Base-by-base conservation (phyloP, 176 grass and related monocot species). In the Juncus inflexus region DNA sequence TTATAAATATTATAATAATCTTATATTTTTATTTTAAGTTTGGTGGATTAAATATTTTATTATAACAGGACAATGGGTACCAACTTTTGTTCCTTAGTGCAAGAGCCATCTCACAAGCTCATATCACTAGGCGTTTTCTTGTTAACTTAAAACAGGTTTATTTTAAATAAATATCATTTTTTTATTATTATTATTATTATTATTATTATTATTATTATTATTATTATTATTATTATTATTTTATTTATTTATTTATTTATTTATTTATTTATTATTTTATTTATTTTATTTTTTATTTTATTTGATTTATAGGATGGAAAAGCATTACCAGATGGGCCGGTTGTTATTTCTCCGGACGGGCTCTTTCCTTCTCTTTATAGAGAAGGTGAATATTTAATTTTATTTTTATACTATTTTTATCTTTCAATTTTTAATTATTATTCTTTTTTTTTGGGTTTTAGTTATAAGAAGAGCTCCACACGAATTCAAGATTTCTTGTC, bases 381-480 rank as follows among this genome's bases (percentile, higher is more conserved):
- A 86, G 92, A 96, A 96, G 92, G 92, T 96, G 58, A 80, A 67
- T 50, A 62, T 50, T 52, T 60, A 43, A 53, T 54, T 61, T 76
- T 35, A 39, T 45, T 6, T 13, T 4, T 28, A 28, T 28, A 28
- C 52, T 77, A 28, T 14, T n/a, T 66, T 37, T 42, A 66, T 43
- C 60, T 42, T 38, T 68, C 39, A 5, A 65, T 49, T 73, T 62
- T 84, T 2, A 77, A 78, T 56, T 62, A 61, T 37, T 15, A 40
- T 60, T 66, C 54, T 74, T 55, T 80, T 50, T 50, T 40, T 42
- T 74, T 82, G 52, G 36, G 38, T 86, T 87, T 67, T 69, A 96
- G 92, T 96, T 52, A 96, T 96, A 75, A 96, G 92, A 83, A 91
- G 87, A 81, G 92, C 92, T 60, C 92, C 92, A 51, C 92, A 96